Evolutionary conservation across 2,329 filamentous ascomycete genomes (phyloP).

Genomic region (Arthrobotrys sinensis): DNA sequence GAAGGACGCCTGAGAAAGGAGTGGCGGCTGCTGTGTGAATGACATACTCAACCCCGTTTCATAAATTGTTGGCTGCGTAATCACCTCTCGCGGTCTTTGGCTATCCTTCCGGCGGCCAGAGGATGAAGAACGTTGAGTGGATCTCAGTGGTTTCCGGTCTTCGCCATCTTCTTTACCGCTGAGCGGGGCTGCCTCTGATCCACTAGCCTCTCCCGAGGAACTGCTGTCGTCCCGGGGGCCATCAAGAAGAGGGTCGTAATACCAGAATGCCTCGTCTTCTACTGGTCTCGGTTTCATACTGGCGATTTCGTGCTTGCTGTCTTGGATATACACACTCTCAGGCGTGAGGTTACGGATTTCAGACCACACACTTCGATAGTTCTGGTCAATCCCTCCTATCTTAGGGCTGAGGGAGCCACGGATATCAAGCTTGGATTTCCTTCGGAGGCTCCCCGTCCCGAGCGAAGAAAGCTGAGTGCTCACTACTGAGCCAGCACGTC

Average conservation of each 20-base stretch:
- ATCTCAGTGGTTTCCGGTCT: not conserved
- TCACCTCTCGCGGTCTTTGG: conserved; percentile 24
- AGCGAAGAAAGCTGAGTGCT: conserved; percentile 53
- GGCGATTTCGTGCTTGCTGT: conserved; percentile 45
- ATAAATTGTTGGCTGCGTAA: conserved; percentile 29
- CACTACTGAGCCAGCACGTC: conserved; percentile 36
- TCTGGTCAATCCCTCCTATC: conserved; percentile 9
- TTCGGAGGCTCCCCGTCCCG: conserved; percentile 21
- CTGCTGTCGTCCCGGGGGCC: conserved; percentile 46
- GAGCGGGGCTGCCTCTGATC: conserved; percentile 12
- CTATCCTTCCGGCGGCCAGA: conserved; percentile 21
- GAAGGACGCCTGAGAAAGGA: conserved; percentile 46
- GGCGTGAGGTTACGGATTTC: conserved; percentile 52
- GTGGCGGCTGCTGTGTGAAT: conserved; percentile 27
- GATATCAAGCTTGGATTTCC: conserved; percentile 29
- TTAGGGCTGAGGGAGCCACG: conserved; percentile 31
- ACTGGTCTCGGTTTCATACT: conserved; percentile 40
- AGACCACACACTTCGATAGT: conserved; percentile 47
- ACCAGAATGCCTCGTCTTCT: conserved; percentile 57
- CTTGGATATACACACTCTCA: conserved; percentile 41
- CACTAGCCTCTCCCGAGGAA: conserved; percentile 43
- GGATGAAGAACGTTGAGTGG: conserved; percentile 22
- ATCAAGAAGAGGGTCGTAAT: conserved; percentile 53
- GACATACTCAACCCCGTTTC: conserved; percentile 34
- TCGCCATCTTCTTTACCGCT: conserved; percentile 39